Conservation (phyloP, 2,329 filamentous ascomycete species). For the Botrytis aclada region DNA sequence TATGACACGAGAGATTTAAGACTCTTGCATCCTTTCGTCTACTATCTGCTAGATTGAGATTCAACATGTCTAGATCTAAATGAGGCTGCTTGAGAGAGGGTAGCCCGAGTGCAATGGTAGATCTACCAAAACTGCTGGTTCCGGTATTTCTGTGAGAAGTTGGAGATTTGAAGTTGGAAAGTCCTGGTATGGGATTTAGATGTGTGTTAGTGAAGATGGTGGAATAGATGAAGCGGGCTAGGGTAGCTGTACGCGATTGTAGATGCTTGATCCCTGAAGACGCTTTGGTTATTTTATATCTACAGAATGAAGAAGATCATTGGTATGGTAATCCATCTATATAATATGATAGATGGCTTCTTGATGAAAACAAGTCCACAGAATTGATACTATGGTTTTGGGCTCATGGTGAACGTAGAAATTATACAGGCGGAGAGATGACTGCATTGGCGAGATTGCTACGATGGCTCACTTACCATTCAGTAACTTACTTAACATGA, state of each 20-base stretch:
- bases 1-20: not conserved
- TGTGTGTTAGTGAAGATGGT: not conserved
- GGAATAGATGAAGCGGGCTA: not conserved
- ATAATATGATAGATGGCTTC: not conserved
- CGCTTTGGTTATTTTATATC: not conserved
- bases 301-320: not conserved
- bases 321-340: not conserved
- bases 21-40: not conserved
- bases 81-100: not conserved
- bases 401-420: not conserved
- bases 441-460: not conserved
- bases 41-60: not conserved
- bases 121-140: not conserved
- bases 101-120: not conserved
- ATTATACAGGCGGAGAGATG: not conserved
- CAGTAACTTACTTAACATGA: not conserved
- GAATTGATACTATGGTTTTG: not conserved
- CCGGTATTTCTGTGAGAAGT: not conserved
- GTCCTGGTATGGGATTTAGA: not conserved
- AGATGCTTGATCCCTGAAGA: not conserved
- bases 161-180: not conserved
- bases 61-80: not conserved
- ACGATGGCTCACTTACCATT: not conserved
- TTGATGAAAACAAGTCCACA: not conserved
- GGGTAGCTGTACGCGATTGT: not conserved